Percentiles rank a stretch among this genome's conserved stretches.
phyloP scores from a whole-genome alignment of 1,139 yeast species.

The Debaryomycetaceae sp. region DNA sequence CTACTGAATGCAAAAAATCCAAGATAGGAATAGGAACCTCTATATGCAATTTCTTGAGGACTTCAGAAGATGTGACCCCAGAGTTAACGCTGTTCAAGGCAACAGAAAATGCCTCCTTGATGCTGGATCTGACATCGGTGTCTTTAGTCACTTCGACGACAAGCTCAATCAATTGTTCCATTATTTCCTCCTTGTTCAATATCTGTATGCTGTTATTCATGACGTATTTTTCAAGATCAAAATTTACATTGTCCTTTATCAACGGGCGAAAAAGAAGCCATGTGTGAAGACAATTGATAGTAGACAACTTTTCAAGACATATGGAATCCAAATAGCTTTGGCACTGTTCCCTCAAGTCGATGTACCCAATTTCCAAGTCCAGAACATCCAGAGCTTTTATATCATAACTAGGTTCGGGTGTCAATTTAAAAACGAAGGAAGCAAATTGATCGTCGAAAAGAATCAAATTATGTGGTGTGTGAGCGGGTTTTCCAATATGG shows the following conservation, averaged over 20 bases:
- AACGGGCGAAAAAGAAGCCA: constrained; percentile 24
- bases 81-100: neutral
- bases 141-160: constrained; percentile 8
- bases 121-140: neutral
- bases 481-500: constrained; percentile 25
- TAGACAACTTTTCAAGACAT: constrained; percentile 7
- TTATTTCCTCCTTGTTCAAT: constrained; percentile 15
- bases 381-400: constrained; percentile 33
- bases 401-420: constrained; percentile 15
- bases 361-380: constrained; percentile 41
- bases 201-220: constrained; percentile 24
- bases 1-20: constrained; percentile 48
- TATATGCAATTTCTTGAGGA: constrained; percentile 29
- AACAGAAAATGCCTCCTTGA: constrained; percentile 11
- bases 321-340: constrained; percentile 11
- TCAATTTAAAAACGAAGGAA: constrained; percentile 54
- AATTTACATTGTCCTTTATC: constrained; percentile 22
- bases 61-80: constrained; percentile 6
- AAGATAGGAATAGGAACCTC: constrained; percentile 52
- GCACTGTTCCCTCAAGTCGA: constrained; percentile 46
- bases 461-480: constrained; percentile 26
- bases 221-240: constrained; percentile 39
- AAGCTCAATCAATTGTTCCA: constrained; percentile 15
- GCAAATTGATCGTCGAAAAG: constrained; percentile 72
- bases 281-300: constrained; percentile 11